Base-by-base conservation (phyloP, 2,329 filamentous ascomycete species). In the Ceratocystis smalleyi region DNA sequence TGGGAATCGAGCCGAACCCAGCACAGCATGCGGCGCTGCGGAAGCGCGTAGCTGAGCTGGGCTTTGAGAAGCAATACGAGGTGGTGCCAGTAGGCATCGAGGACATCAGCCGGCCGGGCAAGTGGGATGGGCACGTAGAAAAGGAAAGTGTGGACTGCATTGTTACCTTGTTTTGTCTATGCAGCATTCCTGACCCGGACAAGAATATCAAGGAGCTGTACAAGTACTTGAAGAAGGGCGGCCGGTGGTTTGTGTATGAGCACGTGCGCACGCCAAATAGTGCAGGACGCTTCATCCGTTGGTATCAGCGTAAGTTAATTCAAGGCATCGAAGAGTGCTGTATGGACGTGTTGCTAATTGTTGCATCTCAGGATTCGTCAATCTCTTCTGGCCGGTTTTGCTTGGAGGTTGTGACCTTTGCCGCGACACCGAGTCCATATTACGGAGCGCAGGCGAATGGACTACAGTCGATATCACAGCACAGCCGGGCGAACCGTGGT, bases 61-160 rank as follows among this genome's bases (percentile, higher is more conserved):
- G 81, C 0, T 72, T 88, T 1, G 74, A 77, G 5, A 80, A 75
- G 62, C 72, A 80, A 6, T 88, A 87, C 71, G 78, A 83, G 70
- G 78, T 87, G 65, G 77, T 85, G 8, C 82, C 83, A 1, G 77
- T 82, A 4, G 85, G 84, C 1, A 82, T 87, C 55, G 79, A 87
- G 72, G 78, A 81, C 63, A 73, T 87, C 63, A 69, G 73, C 67
- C 70, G 76, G 40, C 66, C 71, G 2, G 69, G 71, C 1, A 73
- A 73, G 30, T 79, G 77, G 76, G 71, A 72, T 6, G 78, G 77
- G 1, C 74, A 74, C 35, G 75, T 86, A 12, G 72, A 77, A 62
- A 75, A 75, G 49, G 82, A 74, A 22, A 80, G 76, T 61, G 76
- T 83, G 19, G 81, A 84, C 68, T 81, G 79, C 71, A 80, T 86